A percentile compares a stretch with the other conserved stretches of the same genome.
phyloP scores from a whole-genome alignment of 2,329 filamentous ascomycete genomes.

The Hymenoscyphus albidus region DNA sequence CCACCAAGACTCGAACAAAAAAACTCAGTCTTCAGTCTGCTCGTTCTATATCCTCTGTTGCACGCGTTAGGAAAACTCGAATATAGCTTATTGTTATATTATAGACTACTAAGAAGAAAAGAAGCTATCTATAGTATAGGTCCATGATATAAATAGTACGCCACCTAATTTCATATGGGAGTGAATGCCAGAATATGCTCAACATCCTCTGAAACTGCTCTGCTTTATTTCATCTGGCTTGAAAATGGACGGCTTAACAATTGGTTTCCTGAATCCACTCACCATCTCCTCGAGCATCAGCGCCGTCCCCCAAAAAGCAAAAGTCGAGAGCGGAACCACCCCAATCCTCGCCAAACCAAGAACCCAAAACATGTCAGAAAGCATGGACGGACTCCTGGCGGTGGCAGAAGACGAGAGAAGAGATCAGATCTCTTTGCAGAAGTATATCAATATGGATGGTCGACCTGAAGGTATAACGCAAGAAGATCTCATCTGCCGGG shows the following conservation, averaged over 20 bases:
- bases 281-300: neutral
- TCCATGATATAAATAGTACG: too few species aligned
- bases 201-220: too few species aligned
- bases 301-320: neutral
- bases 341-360: neutral
- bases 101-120: too few species aligned
- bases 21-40: neutral
- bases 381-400: neutral
- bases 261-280: neutral
- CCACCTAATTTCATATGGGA: too few species aligned
- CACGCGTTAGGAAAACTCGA: too few species aligned
- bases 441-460: neutral
- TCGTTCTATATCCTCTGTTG: too few species aligned
- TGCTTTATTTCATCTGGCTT: neutral
- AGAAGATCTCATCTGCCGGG: neutral
- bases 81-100: too few species aligned
- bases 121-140: too few species aligned
- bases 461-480: neutral
- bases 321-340: neutral
- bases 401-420: neutral
- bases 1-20: neutral
- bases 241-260: neutral
- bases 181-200: too few species aligned
- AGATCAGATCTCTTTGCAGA: neutral
- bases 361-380: constrained; percentile 3